phyloP scores from a whole-genome alignment of 1,139 yeast species.

The Maudiozyma humilis region DNA sequence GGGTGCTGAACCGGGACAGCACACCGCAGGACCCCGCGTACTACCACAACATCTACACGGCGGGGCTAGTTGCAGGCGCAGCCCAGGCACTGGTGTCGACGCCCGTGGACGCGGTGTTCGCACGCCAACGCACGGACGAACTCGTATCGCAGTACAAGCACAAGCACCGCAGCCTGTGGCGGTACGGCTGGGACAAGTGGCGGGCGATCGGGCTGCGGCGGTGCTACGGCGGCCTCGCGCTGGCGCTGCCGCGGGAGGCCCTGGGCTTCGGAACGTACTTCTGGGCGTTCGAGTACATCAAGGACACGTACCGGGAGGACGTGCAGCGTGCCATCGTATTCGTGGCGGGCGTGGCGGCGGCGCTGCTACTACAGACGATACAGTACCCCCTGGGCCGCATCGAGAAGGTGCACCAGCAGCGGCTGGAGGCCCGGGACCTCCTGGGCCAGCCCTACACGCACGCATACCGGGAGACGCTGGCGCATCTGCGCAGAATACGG shows the following conservation, averaged over 20 bases:
- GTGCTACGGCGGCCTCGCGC: constrained; percentile 80
- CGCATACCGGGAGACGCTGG: constrained; percentile 11
- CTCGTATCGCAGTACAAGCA: constrained; percentile 44
- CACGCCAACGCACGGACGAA: constrained; percentile 72
- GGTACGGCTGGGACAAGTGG: constrained; percentile 60
- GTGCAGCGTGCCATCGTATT: constrained; percentile 58
- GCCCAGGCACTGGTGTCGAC: constrained; percentile 89
- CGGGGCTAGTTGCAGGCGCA: constrained; percentile 82
- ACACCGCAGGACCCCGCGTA: not conserved
- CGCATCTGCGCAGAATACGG: not conserved
- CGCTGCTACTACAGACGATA: constrained; percentile 62
- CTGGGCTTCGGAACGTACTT: constrained; percentile 83
- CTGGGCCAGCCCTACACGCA: constrained; percentile 21
- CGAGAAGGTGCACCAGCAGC: constrained; percentile 69
- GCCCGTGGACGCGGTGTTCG: constrained; percentile 84
- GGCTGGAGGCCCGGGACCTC: constrained; percentile 75
- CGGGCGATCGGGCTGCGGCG: constrained; percentile 72
- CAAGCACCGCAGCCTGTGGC: constrained; percentile 65
- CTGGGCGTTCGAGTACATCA: constrained; percentile 75
- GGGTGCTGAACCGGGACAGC: constrained; percentile 22
- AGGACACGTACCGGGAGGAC: constrained; percentile 40
- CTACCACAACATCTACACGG: constrained; percentile 52
- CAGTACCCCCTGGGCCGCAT: constrained; percentile 78
- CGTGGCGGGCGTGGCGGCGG: constrained; percentile 86
- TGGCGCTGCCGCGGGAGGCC: constrained; percentile 72